Evolutionary conservation across 1,139 yeast genomes (phyloP).

Genomic region (Kurtzmaniella quercitrusa): DNA sequence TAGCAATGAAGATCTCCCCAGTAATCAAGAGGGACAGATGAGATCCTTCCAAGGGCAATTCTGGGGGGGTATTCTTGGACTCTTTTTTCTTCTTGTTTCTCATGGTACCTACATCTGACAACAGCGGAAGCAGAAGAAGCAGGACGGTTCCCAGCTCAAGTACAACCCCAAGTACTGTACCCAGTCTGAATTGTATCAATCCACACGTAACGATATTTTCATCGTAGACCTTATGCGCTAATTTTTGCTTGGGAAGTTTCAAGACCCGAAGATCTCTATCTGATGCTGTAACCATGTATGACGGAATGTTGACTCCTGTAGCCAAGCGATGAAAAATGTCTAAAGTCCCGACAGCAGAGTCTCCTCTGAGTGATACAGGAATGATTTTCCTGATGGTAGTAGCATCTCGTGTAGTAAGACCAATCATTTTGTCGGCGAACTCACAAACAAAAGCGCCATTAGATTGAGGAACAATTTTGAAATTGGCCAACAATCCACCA

Average conservation of each 20-base stretch:
- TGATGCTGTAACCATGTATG: slow-evolving; percentile 57
- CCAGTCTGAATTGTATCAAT: slow-evolving; percentile 26
- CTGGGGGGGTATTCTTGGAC: not conserved
- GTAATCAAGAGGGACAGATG: slow-evolving; percentile 46
- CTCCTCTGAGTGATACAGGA: slow-evolving; percentile 60
- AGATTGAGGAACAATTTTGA: slow-evolving; percentile 62
- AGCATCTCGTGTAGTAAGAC: slow-evolving; percentile 40
- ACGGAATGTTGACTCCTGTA: slow-evolving; percentile 59
- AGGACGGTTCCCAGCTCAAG: slow-evolving; percentile 37
- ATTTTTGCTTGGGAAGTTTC: slow-evolving; percentile 54
- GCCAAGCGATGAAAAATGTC: slow-evolving; percentile 57
- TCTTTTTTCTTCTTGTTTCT: slow-evolving; percentile 22
- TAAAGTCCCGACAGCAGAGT: slow-evolving; percentile 60
- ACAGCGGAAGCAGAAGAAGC: slow-evolving; percentile 35
- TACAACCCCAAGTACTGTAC: slow-evolving; percentile 34
- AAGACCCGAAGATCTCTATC: slow-evolving; percentile 61
- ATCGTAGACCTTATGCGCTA: slow-evolving; percentile 62
- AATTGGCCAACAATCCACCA: slow-evolving; percentile 67
- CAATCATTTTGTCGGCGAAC: slow-evolving; percentile 46
- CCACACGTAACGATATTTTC: slow-evolving; percentile 54
- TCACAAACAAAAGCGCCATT: slow-evolving; percentile 67
- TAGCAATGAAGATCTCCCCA: slow-evolving; percentile 71
- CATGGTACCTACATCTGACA: slow-evolving; percentile 34
- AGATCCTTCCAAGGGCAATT: not conserved
- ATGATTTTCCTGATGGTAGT: slow-evolving; percentile 52